These are phyloP conservation scores for Phytophthora boehmeriae DNA, from an alignment of 352 stramenopile genomes.

Conservation along the genomic window DNA sequence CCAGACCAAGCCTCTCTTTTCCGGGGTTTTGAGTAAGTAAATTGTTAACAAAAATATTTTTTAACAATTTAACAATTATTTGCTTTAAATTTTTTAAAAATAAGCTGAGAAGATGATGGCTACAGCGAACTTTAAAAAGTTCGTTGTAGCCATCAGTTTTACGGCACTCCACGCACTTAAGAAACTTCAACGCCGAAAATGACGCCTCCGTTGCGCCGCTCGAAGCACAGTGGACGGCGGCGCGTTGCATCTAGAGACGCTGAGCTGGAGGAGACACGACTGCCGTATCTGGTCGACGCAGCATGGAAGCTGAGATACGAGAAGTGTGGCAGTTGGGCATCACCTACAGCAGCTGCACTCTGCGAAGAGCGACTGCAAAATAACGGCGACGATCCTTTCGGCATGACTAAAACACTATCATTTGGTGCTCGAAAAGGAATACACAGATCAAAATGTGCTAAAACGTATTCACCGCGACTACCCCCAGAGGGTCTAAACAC, in stretches of 20 bases:
- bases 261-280: slow-evolving; percentile 15
- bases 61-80: too few relatives aligned
- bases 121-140: too few relatives aligned
- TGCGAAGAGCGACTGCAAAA: slow-evolving; percentile 24
- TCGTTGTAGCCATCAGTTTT: too few relatives aligned
- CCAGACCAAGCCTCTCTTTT: too few relatives aligned
- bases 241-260: not conserved
- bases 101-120: too few relatives aligned
- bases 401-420: not conserved
- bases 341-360: not conserved
- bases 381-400: slow-evolving; percentile 1
- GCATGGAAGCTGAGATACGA: slow-evolving; percentile 6
- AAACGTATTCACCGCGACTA: slow-evolving; percentile 4
- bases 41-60: too few relatives aligned
- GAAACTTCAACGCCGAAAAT: too few relatives aligned
- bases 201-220: not conserved
- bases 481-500: not conserved
- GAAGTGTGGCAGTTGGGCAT: slow-evolving; percentile 3
- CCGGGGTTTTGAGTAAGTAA: too few relatives aligned
- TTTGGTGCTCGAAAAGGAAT: not conserved
- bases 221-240: not conserved
- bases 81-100: too few relatives aligned
- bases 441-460: not conserved
- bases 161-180: too few relatives aligned
- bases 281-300: slow-evolving; percentile 25